phyloP scores from a whole-genome alignment of 345 rosid species.

The Boechera stricta region DNA sequence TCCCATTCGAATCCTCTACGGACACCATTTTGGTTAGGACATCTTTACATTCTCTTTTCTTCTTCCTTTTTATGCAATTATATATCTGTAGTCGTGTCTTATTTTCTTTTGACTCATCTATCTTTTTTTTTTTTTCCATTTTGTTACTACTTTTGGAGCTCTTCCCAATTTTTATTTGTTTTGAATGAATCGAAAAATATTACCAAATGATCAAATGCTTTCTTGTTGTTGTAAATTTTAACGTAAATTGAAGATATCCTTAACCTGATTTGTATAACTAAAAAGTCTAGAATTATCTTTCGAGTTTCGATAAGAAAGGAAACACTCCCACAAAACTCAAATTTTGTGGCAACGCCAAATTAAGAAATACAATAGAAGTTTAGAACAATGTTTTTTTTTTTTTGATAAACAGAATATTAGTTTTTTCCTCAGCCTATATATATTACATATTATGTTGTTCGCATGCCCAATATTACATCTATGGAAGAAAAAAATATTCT shows the following conservation, averaged over 20 bases:
- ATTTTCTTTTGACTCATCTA: background rate
- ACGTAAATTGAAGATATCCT: too few relatives aligned
- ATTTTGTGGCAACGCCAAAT: too few relatives aligned
- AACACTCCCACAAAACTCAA: background rate
- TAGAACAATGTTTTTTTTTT: too few relatives aligned
- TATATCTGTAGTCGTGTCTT: conserved; percentile 11
- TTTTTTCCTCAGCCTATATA: background rate
- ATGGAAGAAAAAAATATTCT: too few relatives aligned
- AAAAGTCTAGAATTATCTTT: too few relatives aligned
- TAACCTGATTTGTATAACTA: background rate
- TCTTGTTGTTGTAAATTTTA: background rate
- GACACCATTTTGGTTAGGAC: conserved; percentile 20
- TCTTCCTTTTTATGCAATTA: conserved; percentile 21
- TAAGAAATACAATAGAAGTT: too few relatives aligned
- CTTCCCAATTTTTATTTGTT: background rate
- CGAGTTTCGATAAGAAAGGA: conserved; percentile 10
- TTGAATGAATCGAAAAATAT: conserved; percentile 8
- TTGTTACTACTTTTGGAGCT: conserved; percentile 10
- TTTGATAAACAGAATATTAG: background rate
- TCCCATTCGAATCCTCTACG: conserved; percentile 24
- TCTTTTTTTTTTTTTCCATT: background rate
- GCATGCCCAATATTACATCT: background rate
- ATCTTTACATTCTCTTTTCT: background rate
- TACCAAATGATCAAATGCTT: background rate
- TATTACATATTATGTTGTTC: background rate